phyloP scores from a whole-genome alignment of 1,284 basidiomycete species.

The Rhodotorula sp. region DNA sequence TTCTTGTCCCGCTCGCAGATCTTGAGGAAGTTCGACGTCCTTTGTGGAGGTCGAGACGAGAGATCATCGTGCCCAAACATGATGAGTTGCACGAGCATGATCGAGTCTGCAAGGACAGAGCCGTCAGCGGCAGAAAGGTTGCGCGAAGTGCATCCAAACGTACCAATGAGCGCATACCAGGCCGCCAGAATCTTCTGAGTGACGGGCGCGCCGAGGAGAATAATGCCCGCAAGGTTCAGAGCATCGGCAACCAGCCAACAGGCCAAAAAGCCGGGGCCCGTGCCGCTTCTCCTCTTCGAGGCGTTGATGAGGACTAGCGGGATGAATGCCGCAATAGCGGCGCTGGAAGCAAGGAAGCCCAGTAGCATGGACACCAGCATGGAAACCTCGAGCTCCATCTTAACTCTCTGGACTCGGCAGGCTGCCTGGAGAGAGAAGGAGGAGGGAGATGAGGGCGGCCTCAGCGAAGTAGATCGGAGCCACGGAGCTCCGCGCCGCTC shows the following conservation, averaged over 20 bases:
- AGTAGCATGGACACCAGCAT: background rate
- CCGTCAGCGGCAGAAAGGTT: no score
- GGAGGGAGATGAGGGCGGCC: background rate
- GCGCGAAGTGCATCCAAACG: no score
- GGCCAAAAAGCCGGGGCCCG: background rate
- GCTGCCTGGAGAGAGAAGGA: background rate
- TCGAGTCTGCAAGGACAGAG: background rate
- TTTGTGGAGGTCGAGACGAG: background rate
- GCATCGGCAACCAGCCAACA: background rate
- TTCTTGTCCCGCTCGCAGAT: background rate
- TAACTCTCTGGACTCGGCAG: background rate
- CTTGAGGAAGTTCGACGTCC: background rate
- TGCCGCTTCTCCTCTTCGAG: background rate
- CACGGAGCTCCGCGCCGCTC: background rate
- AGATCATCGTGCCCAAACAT: background rate
- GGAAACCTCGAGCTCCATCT: background rate
- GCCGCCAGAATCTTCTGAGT: background rate
- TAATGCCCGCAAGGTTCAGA: background rate
- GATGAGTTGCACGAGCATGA: background rate
- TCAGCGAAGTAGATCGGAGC: background rate
- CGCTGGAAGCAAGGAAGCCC: background rate
- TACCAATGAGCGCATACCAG: background rate
- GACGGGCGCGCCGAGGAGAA: background rate
- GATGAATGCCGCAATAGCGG: background rate
- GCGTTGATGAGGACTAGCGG: background rate